Percentiles rank a stretch among this genome's conserved stretches.
Evolutionary conservation across 2,329 filamentous ascomycete species (phyloP).

Genomic region (Acephala macrosclerotiorum): DNA sequence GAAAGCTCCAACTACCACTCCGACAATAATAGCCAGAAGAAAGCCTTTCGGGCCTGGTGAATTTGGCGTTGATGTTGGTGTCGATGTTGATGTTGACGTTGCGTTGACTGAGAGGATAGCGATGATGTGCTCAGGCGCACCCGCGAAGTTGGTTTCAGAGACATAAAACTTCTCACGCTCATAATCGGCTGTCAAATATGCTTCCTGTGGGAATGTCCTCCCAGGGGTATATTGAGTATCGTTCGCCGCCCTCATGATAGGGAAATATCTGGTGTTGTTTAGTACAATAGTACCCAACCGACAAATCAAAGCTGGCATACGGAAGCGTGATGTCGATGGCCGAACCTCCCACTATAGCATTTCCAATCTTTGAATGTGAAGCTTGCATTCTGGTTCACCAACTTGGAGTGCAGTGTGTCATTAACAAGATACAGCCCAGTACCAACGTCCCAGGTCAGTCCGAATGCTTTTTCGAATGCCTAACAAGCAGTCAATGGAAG

Average conservation of each 20-base stretch:
- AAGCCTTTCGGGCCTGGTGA: not conserved
- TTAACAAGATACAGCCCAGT: too few species aligned
- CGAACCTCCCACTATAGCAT: slow-evolving; percentile 25
- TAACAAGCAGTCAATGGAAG: too few species aligned
- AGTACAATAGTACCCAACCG: slow-evolving; percentile 42
- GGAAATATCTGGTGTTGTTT: slow-evolving; percentile 44
- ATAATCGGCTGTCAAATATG: slow-evolving; percentile 43
- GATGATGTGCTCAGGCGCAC: too few species aligned
- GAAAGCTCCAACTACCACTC: not conserved
- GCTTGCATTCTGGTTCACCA: slow-evolving; percentile 40
- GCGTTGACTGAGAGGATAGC: too few species aligned
- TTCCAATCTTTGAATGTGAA: slow-evolving; percentile 43
- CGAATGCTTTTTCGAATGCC: too few species aligned
- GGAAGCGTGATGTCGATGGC: slow-evolving; percentile 42
- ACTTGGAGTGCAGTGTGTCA: not conserved
- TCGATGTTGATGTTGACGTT: too few species aligned
- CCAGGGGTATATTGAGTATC: slow-evolving; percentile 46
- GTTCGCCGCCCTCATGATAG: slow-evolving; percentile 43
- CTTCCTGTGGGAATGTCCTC: slow-evolving; percentile 47
- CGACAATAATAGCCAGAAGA: not conserved
- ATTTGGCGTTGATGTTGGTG: not conserved
- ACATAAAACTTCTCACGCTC: slow-evolving; percentile 48
- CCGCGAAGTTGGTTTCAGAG: slow-evolving; percentile 43
- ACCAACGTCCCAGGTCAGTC: too few species aligned
- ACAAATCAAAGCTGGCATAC: slow-evolving; percentile 46